Base-by-base conservation (phyloP, 2,329 filamentous ascomycete species). In the Monosporascus sp. region DNA sequence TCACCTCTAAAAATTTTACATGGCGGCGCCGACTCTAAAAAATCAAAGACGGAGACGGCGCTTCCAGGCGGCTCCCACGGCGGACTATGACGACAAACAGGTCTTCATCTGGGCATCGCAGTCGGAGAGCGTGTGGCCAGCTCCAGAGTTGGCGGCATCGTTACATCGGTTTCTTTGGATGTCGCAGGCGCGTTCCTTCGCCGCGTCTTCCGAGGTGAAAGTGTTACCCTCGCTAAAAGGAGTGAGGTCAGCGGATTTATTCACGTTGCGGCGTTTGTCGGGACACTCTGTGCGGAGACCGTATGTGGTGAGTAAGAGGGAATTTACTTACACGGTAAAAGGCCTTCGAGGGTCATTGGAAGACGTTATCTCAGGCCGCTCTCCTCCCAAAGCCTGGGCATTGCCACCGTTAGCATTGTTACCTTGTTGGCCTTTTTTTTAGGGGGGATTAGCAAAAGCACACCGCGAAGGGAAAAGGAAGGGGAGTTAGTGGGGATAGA, bases 111-210 rank as follows among this genome's bases (percentile, higher is more conserved):
- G 84, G 5, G 70, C 62, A 56, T 78, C 72, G 71, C 84, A 87
- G 52, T 84, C 76, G n/a, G 63, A 57, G 28, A 78, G 68, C 3
- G 68, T 71, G 54, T 73, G 65, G 41, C 73, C 73, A 15, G 72
- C 60, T 49, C 81, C 79, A 14, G 70, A 61, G 66, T 86, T 86
- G 53, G 78, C 79, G 28, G 77, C 77, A 57, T 83, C 70, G 14
- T 78, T 72, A 62, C 85, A 88, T 3, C 66, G 69, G 61, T 85
- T 86, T 71, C 83, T 79, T 71, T 87, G 82, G 54, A 85, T 78
- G 56, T 83, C 77, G 64, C 85, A 88, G 37, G 81, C 78, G 47
- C 85, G 75, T 68, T 85, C 78, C 41, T 79, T 69, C 20, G 85
- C 85, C 9, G 77, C 79, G 3, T 65, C 70, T 58, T 79, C 65